Conservation (phyloP, 257 asterid genomes). For the Solanum bulbocastanum region DNA sequence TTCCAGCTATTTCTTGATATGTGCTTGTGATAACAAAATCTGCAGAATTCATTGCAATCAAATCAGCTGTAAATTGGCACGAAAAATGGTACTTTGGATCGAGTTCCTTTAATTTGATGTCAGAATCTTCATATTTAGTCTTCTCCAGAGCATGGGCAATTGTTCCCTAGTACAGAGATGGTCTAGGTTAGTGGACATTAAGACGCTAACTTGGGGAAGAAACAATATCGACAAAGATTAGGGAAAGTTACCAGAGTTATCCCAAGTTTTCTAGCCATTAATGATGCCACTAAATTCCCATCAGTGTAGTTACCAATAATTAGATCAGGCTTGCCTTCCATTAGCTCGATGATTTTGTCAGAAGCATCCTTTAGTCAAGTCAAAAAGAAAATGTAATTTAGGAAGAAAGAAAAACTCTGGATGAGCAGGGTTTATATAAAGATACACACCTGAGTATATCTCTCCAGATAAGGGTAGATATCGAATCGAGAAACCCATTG, state of each 20-base stretch:
- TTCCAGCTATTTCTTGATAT: conserved; percentile 93
- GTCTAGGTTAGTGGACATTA: not conserved
- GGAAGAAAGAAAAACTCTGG: not conserved
- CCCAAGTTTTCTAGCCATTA: conserved; percentile 91
- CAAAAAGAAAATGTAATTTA: not conserved
- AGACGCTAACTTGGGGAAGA: not conserved
- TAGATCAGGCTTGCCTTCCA: conserved; percentile 93
- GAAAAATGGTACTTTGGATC: conserved; percentile 81
- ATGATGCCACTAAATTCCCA: conserved; percentile 90
- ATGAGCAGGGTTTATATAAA: not conserved
- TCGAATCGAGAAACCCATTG: conserved; percentile 94
- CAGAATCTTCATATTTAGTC: conserved; percentile 92
- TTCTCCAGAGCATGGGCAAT: conserved; percentile 95
- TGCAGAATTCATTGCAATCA: conserved; percentile 80
- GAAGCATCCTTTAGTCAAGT: conserved; percentile 45
- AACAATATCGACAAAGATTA: not conserved
- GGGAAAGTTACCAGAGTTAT: conserved; percentile 51
- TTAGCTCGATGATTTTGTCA: conserved; percentile 47
- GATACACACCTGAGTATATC: conserved; percentile 51
- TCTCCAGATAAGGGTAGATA: conserved; percentile 81
- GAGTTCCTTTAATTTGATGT: conserved; percentile 69
- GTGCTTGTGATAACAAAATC: conserved; percentile 93
- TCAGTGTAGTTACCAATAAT: conserved; percentile 83
- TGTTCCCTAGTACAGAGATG: conserved; percentile 47
- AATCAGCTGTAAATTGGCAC: conserved; percentile 88